Conservation (phyloP, 352 stramenopile genomes). For the Phytopythium ostracodes region DNA sequence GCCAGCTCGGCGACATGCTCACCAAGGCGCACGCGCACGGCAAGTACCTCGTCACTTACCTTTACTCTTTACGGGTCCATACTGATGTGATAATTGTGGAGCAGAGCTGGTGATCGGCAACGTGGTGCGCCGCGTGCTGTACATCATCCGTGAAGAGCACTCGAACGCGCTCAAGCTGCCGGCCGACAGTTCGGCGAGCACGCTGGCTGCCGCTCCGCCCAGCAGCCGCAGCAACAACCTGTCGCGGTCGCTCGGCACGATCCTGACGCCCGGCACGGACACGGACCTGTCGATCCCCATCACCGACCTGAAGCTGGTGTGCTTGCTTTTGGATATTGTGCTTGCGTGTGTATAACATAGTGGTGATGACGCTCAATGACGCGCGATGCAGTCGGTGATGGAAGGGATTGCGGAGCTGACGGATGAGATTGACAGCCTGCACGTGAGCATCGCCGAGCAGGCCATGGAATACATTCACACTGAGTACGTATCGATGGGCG, state of each 20-base stretch:
- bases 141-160: slow-evolving; percentile 88
- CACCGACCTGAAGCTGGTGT: slow-evolving; percentile 72
- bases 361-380: background rate
- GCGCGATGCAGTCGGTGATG: slow-evolving; percentile 68
- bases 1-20: slow-evolving; percentile 75
- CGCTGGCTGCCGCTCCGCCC: slow-evolving; percentile 10
- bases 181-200: slow-evolving; percentile 11
- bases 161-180: slow-evolving; percentile 65
- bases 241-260: slow-evolving; percentile 71
- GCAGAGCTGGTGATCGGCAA: slow-evolving; percentile 85
- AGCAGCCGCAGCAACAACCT: slow-evolving; percentile 58
- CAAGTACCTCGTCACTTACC: slow-evolving; percentile 5
- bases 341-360: background rate
- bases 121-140: slow-evolving; percentile 86
- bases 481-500: slow-evolving; percentile 49
- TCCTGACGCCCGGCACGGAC: slow-evolving; percentile 76
- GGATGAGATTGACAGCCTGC: slow-evolving; percentile 93
- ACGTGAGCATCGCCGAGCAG: slow-evolving; percentile 96
- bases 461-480: slow-evolving; percentile 96
- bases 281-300: slow-evolving; percentile 82
- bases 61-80: background rate
- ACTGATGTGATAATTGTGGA: background rate
- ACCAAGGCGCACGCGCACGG: slow-evolving; percentile 73
- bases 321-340: background rate
- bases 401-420: slow-evolving; percentile 94